Base-by-base conservation (phyloP, 2,329 filamentous ascomycete species). In the Penicillium digitatum region DNA sequence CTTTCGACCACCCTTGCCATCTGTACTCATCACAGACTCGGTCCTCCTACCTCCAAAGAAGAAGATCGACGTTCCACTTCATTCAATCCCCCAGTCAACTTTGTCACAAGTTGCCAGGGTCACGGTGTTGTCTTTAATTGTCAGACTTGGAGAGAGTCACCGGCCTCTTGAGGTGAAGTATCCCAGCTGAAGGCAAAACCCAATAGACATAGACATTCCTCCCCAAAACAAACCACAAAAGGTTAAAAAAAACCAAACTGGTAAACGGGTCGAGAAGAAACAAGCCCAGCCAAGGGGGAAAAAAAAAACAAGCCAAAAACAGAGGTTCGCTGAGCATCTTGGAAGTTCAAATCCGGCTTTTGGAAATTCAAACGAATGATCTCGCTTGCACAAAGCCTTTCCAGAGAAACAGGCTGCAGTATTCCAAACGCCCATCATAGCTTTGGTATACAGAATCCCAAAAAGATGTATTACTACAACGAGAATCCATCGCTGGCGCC, bases 311-410 rank as follows among this genome's bases (percentile, higher is more conserved):
- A 42, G 35, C 44, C 51, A 49, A 42, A 49, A 62, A 56, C 48
- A 48, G 45, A 48, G 29, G 12, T 45, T 37, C 10, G 52, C 49
- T 49, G 29, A 50, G 52, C 56, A 29, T 42, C 51, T 39, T 50
- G 39, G 35, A 61, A 62, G 62, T 64, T 26, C 55, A 64, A 64
- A 64, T 53, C 59, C 53, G 52, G 55, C 39, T 40, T 51, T 61
- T 58, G 56, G 54, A 29, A 57, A 57, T 31, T 46, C 38, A 57
- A 55, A 49, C 43, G 48, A 54, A 51, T 51, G 42, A 37, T 27
- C 52, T 11, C 54, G 47, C 52, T 61, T 60, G 55, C 42, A 14
- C 40, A 31, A 34, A 26, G 20, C 16, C 44, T 31, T 10, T 49
- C 37, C 18, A 40, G 35, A 27, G 7, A 27, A 16, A 5, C 20